Evolutionary conservation across 2,329 filamentous ascomycete genomes (phyloP).

Genomic region (Penicillium brevicompactum): DNA sequence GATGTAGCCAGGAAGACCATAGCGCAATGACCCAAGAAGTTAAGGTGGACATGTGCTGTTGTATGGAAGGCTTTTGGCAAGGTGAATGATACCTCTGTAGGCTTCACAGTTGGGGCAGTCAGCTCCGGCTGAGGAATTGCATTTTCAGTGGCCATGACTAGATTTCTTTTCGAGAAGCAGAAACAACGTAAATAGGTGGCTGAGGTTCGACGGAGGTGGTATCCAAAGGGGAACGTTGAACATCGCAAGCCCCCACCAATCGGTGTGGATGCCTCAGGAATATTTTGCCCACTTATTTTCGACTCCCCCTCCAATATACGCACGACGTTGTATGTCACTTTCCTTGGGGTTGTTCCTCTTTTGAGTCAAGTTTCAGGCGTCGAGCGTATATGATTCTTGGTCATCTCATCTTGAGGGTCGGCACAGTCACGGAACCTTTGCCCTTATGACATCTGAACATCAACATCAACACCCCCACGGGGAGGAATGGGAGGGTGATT

Average conservation of each 20-base stretch:
- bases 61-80: slow-evolving; percentile 59
- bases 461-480: not conserved
- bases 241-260: slow-evolving; percentile 4
- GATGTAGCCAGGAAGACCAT: slow-evolving; percentile 62
- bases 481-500: slow-evolving; percentile 60
- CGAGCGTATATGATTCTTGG: not conserved
- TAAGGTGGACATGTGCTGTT: slow-evolving; percentile 62
- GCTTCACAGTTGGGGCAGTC: slow-evolving; percentile 37
- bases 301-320: slow-evolving; percentile 11
- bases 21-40: slow-evolving; percentile 53
- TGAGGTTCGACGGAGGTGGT: not conserved
- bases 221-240: not conserved
- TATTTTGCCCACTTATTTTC: slow-evolving; percentile 4
- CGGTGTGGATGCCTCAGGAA: not conserved
- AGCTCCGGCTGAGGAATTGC: slow-evolving; percentile 19
- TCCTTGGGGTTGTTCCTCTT: not conserved
- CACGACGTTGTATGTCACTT: not conserved
- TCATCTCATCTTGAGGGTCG: not conserved
- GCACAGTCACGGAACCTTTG: not conserved
- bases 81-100: slow-evolving; percentile 59
- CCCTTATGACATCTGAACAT: slow-evolving; percentile 12
- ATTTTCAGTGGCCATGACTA: slow-evolving; percentile 16
- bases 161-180: not conserved
- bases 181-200: not conserved
- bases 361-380: not conserved